A percentile compares a stretch with the other conserved stretches of the same genome.
Conservation (phyloP, 108 stramenopile genomes). For the Nitzschia sp. region DNA sequence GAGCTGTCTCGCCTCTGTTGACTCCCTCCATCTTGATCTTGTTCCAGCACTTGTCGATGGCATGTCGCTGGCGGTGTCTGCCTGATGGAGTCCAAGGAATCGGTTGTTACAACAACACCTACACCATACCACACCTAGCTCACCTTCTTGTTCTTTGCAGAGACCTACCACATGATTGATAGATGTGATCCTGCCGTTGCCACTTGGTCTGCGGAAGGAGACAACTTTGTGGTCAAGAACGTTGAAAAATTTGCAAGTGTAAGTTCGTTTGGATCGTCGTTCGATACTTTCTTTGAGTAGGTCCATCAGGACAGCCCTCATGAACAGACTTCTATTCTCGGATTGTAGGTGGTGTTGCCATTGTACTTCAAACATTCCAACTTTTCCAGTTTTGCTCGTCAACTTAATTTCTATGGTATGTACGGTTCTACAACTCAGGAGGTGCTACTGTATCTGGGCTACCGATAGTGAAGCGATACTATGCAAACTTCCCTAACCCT, state of each 20-base stretch:
- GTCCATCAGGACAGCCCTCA: not conserved
- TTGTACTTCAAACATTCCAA: slow-evolving; percentile 78
- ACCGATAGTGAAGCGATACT: not conserved
- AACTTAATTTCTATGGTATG: slow-evolving; percentile 68
- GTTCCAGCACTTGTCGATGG: no score
- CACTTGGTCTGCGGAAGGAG: slow-evolving; percentile 58
- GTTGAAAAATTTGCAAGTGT: slow-evolving; percentile 64
- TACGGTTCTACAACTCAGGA: not conserved
- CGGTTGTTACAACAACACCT: no score
- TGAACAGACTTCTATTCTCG: no score
- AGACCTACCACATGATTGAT: slow-evolving; percentile 81
- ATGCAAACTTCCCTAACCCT: not conserved
- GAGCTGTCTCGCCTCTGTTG: not conserved
- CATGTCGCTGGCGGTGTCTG: no score
- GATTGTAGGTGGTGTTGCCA: slow-evolving; percentile 46
- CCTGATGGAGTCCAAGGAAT: no score
- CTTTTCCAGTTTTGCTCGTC: slow-evolving; percentile 73
- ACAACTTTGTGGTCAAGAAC: slow-evolving; percentile 71
- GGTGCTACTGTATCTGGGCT: no score
- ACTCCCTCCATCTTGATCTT: no score
- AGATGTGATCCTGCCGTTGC: slow-evolving; percentile 58
- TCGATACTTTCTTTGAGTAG: not conserved
- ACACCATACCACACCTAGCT: not conserved
- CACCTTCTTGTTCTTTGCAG: slow-evolving; percentile 19
- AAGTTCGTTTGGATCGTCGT: slow-evolving; percentile 9